These are phyloP conservation scores for Vigna reflexopilosa DNA, from an alignment of 306 rosid genomes.

Conservation along the genomic window DNA sequence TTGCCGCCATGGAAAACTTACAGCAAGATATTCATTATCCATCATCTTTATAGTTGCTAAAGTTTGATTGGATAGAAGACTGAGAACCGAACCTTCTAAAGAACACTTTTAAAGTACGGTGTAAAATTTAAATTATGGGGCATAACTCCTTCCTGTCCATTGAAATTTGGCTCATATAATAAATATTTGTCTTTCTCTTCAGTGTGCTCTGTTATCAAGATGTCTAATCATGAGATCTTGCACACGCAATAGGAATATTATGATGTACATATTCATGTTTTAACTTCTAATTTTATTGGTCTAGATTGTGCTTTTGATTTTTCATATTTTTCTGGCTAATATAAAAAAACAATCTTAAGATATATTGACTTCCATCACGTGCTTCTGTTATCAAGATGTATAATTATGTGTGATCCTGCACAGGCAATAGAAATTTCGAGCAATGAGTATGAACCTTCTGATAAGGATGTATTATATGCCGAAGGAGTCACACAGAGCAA, in stretches of 20 bases:
- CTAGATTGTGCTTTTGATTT: conserved; percentile 24
- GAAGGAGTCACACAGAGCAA: conserved; percentile 94
- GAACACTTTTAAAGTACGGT: not conserved
- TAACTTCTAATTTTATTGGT: conserved; percentile 5
- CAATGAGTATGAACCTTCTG: conserved; percentile 91
- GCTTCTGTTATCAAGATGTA: conserved; percentile 11
- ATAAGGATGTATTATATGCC: conserved; percentile 77
- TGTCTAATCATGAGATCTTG: conserved; percentile 38
- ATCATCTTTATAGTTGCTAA: too few relatives aligned
- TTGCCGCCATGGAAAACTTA: not conserved
- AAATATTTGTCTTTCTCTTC: not conserved
- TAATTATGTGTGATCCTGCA: conserved; percentile 37
- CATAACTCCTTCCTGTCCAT: conserved; percentile 30
- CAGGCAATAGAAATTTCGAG: conserved; percentile 94
- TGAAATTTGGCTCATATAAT: conserved; percentile 20
- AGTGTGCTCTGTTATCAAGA: conserved; percentile 21
- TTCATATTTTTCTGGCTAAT: conserved; percentile 15
- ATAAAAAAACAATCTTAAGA: conserved; percentile 15
- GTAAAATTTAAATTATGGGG: conserved; percentile 23
- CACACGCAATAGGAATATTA: conserved; percentile 73
- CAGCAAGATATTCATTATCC: not conserved
- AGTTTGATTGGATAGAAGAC: conserved; percentile 19
- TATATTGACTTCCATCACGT: conserved; percentile 2
- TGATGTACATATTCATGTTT: not conserved
- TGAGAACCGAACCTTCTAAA: conserved; percentile 34